Evolutionary conservation across 345 rosid genomes (phyloP), one percentile per base, ranked within the genome.

Genomic region (Lepidium aucheri): DNA sequence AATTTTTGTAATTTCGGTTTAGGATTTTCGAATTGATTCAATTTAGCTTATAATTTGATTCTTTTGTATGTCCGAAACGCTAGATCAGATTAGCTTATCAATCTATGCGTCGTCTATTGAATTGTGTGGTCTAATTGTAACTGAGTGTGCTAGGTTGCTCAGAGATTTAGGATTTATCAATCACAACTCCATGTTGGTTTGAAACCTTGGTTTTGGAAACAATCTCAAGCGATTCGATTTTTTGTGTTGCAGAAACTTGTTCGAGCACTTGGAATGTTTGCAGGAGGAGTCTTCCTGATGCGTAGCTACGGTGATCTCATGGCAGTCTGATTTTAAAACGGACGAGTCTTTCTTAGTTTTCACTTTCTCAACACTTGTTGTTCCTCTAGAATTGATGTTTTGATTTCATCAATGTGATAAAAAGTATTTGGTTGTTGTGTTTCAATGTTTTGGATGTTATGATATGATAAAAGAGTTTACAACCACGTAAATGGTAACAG

Each of bases 251-350:
- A 92, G 98, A 92, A 85, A 78, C 78, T 92, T 80, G 43, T 84
- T 58, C 80, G 87, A 30, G 88, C 97, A 44, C 76, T 72, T 51
- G 96, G 95, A 11, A 3, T 87, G 43, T 92, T 92, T 74, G 91
- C 78, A 6, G 95, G 91, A 70, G 86, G 95, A 15, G 75, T 92
- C 60, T 68, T 89, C 59, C 75, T 92, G 43, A 89, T 92, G 98
- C 83, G 94, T 70, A 83, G 66, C 69, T 92, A 69, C 64, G 98
- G 98, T n/a, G 95, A 91, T 67, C 89, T 82, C 26, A 87, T 92
- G 95, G 88, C 87, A 7, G 60, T 89, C 53, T 91, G 73, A 83
- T 44, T 44, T 28, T 51, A 35, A 51, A 26, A 15, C 17, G 50
- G 41, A 68, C 51, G 15, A 22, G n/a, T 41, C 50, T 44, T 26